Evolutionary conservation across 768 basidiomycete genomes (phyloP).

Genomic region (Tulasnella sp.): DNA sequence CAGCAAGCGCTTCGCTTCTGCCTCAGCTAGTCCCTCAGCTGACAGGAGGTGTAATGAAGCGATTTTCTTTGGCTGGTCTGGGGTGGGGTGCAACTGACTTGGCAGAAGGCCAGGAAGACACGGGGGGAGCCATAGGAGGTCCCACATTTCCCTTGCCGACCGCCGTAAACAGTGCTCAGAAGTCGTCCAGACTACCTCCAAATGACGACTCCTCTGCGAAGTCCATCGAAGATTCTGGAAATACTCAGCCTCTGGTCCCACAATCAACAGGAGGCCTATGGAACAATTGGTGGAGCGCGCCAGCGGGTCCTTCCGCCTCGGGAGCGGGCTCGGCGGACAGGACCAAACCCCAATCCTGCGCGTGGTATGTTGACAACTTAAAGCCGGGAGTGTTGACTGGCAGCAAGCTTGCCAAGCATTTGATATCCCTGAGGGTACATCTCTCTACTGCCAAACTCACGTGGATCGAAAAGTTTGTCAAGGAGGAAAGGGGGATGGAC

Average conservation of each 20-base stretch:
- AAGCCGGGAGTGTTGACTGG: conserved; percentile 33
- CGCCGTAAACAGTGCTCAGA: no score
- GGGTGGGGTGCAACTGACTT: conserved; percentile 35
- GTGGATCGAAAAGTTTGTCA: conserved; percentile 74
- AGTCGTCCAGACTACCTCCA: no score
- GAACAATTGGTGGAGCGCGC: conserved; percentile 38
- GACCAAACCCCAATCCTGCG: conserved; percentile 35
- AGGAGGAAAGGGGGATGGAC: conserved; percentile 51
- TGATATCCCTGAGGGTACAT: conserved; percentile 75
- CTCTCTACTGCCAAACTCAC: conserved; percentile 68
- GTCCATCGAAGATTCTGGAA: not conserved
- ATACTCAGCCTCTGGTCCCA: conserved; percentile 29
- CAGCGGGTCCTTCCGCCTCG: conserved; percentile 16
- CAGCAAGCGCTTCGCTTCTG: conserved; percentile 47
- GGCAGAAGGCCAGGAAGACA: no score
- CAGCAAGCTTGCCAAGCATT: conserved; percentile 56
- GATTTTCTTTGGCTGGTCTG: conserved; percentile 46
- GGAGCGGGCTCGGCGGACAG: conserved; percentile 18
- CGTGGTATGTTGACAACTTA: conserved; percentile 53
- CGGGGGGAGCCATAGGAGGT: no score
- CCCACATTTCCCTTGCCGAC: no score
- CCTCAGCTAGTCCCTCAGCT: conserved; percentile 62
- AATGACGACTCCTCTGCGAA: not conserved
- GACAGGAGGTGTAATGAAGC: conserved; percentile 51
- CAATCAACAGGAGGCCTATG: conserved; percentile 69